A percentile compares a stretch with the other conserved stretches of the same genome.
Conservation (phyloP, 352 stramenopile species). For the Elongisporangium undulatum region DNA sequence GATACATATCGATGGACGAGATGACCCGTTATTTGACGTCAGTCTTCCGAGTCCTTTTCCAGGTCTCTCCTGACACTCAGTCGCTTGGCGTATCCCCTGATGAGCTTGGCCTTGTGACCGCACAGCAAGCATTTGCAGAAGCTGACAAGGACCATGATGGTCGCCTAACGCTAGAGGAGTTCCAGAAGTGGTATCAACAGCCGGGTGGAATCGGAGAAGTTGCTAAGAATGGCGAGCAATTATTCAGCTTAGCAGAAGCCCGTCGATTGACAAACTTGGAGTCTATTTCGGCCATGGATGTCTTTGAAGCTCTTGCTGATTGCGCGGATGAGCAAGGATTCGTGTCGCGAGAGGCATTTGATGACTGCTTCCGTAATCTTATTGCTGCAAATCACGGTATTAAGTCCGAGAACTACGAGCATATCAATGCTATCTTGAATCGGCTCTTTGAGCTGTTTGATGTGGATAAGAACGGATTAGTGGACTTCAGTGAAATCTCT, state of each 20-base stretch:
- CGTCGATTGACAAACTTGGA: slow-evolving; percentile 74
- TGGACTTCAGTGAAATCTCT: slow-evolving; percentile 87
- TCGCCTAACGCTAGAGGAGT: slow-evolving; percentile 78
- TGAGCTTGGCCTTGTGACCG: slow-evolving; percentile 75
- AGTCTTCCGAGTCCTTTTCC: slow-evolving; percentile 83
- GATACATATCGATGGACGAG: slow-evolving; percentile 83
- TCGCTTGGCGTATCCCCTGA: slow-evolving; percentile 61
- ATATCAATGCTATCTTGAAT: slow-evolving; percentile 71
- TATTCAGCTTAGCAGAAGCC: slow-evolving; percentile 72
- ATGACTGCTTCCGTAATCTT: slow-evolving; percentile 74
- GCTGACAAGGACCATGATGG: slow-evolving; percentile 69
- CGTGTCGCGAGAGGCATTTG: slow-evolving; percentile 68
- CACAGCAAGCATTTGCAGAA: slow-evolving; percentile 72
- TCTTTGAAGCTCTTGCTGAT: slow-evolving; percentile 72
- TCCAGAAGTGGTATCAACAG: slow-evolving; percentile 83
- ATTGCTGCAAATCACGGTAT: slow-evolving; percentile 50
- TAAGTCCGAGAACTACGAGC: slow-evolving; percentile 46
- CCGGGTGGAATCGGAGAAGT: slow-evolving; percentile 66
- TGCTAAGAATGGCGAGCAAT: slow-evolving; percentile 72
- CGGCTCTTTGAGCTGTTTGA: slow-evolving; percentile 83
- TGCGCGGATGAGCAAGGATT: slow-evolving; percentile 67
- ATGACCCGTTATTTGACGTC: slow-evolving; percentile 87
- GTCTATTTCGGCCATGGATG: slow-evolving; percentile 64
- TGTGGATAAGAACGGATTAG: slow-evolving; percentile 75
- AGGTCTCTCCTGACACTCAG: slow-evolving; percentile 64